phyloP scores from a whole-genome alignment of 2,329 filamentous ascomycete genomes.

The Simplicillium aogashimaense region DNA sequence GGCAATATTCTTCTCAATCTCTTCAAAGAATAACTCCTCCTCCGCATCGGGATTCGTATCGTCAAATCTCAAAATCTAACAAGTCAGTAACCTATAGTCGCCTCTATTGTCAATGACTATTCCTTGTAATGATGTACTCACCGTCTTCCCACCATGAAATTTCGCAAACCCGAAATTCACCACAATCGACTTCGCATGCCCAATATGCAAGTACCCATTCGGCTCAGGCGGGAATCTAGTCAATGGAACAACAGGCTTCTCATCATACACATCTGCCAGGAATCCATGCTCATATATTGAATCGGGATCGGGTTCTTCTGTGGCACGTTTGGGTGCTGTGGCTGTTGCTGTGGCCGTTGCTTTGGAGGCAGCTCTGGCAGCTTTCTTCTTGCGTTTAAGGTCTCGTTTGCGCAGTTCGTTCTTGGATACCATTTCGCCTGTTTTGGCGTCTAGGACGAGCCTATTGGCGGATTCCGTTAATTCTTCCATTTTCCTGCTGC shows the following conservation, averaged over 20 bases:
- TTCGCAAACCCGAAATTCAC: constrained; percentile 94
- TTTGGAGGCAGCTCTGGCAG: constrained; percentile 42
- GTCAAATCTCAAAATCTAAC: constrained; percentile 54
- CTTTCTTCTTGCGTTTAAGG: constrained; percentile 48
- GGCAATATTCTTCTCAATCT: constrained; percentile 78
- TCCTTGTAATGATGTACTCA: too few relatives aligned
- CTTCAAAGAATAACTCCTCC: constrained; percentile 78
- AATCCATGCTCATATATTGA: constrained; percentile 76
- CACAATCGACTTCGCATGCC: constrained; percentile 90
- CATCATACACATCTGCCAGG: constrained; percentile 60
- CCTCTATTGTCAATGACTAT: too few relatives aligned
- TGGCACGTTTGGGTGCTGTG: constrained; percentile 36
- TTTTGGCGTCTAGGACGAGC: constrained; percentile 51
- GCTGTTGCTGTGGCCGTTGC: constrained; percentile 15
- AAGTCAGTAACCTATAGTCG: too few relatives aligned
- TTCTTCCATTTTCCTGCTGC: constrained; percentile 18
- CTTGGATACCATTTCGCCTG: constrained; percentile 56
- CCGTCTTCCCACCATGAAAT: constrained; percentile 56
- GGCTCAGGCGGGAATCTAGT: constrained; percentile 80
- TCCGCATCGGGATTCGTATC: constrained; percentile 94
- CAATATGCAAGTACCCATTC: constrained; percentile 89
- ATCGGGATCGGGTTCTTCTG: constrained; percentile 40
- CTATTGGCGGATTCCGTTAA: constrained; percentile 40
- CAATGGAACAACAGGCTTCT: constrained; percentile 52
- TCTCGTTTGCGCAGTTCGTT: constrained; percentile 50